Base-by-base conservation (phyloP, 2,329 filamentous ascomycete species). In the Colletotrichum sp. region DNA sequence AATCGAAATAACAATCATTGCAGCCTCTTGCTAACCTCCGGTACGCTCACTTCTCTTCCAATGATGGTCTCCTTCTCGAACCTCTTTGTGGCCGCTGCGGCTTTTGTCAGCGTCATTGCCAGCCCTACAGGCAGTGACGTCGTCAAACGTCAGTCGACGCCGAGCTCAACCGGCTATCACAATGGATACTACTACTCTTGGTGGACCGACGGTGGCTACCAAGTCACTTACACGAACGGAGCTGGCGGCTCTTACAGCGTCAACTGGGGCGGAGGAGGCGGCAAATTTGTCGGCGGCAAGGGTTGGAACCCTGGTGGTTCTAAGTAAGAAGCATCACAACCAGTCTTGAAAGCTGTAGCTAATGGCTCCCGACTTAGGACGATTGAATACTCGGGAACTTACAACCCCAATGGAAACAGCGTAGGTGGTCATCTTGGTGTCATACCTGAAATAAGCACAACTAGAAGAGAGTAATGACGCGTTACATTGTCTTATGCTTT, bases 221-320 rank as follows among this genome's bases (percentile, higher is more conserved):
- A 79, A 26, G 84, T 86, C 8, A 82, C 77, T 24, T 89, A 88
- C 80, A 86, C 79, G 73, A 89, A 89, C 79, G 83, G 84, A 4
- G 79, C 78, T 10, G 83, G 77, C 5, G 87, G 88, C 2, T 79
- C 82, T 24, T 90, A 90, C 82, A 84, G 78, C 48, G 83, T 87
- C 1, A 79, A 78, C 43, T 90, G 89, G 89, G 80, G 73, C 36
- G 56, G 67, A 6, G 83, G 84, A 65, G 81, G 80, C 38, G 89
- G 88, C 58, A 90, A 91, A 83, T 88, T 90, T 67, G 89, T 90
- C 48, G 89, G 84, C 73, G 90, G 90, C 52, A 92, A 91, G 82
- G 90, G 90, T 30, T 92, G 90, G 89, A 87, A 87, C 70, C 86
- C 89, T 24, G 90, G 89, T 63, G 84, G 80, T 74, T 81, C 84